A percentile compares a stretch with the other conserved stretches of the same genome.
Conservation (phyloP, 2,329 filamentous ascomycete genomes). For the Cyphellophora attinorum region DNA sequence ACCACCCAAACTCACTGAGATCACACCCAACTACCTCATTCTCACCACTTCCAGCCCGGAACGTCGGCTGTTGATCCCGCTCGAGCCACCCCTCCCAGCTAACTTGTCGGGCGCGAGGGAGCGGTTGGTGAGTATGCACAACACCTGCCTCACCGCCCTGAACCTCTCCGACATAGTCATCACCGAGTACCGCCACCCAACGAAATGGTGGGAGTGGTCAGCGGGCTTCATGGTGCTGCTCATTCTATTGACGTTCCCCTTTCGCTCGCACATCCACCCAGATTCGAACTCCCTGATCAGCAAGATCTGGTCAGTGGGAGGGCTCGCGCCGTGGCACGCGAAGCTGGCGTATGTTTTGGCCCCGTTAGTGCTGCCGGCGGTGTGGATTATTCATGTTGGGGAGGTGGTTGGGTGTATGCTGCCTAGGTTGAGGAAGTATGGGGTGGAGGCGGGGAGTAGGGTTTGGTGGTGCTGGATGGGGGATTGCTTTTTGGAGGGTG, state of each 20-base stretch:
- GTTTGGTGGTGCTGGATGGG: constrained; percentile 48
- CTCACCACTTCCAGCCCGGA: constrained; percentile 44
- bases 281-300: constrained; percentile 38
- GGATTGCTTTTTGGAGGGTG: constrained; percentile 44
- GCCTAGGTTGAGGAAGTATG: constrained; percentile 39
- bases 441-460: constrained; percentile 37
- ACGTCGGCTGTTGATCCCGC: constrained; percentile 46
- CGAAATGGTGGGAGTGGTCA: constrained; percentile 9
- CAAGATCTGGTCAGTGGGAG: constrained; percentile 35
- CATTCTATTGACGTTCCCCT: constrained; percentile 44
- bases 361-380: constrained; percentile 46
- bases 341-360: constrained; percentile 50
- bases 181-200: constrained; percentile 41
- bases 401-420: constrained; percentile 48
- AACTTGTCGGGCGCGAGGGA: constrained; percentile 58
- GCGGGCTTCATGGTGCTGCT: constrained; percentile 25
- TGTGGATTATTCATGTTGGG: constrained; percentile 53
- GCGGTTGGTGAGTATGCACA: constrained; percentile 65
- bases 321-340: constrained; percentile 48
- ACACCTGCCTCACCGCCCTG: constrained; percentile 49
- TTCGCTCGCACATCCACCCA: constrained; percentile 43
- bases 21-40: constrained; percentile 54
- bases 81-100: constrained; percentile 64
- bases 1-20: constrained; percentile 55
- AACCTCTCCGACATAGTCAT: constrained; percentile 49